phyloP scores from a whole-genome alignment of 108 stramenopile species.

The Halocafeteria seosinensis region DNA sequence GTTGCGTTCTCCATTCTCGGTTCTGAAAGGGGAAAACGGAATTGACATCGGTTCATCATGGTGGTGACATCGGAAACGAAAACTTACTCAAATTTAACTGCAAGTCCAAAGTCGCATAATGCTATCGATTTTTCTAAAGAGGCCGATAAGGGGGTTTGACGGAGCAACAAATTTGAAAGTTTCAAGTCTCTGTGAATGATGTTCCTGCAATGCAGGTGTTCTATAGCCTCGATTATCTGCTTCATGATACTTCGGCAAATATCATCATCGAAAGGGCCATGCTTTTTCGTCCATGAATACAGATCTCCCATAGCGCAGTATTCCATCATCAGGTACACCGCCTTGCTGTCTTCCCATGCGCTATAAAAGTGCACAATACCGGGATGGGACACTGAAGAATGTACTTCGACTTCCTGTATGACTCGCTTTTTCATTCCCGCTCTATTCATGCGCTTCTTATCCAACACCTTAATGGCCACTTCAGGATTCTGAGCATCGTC shows the following conservation, averaged over 20 bases:
- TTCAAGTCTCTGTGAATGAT: slow-evolving; percentile 80
- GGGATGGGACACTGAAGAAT: background rate
- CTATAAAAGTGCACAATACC: background rate
- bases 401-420: background rate
- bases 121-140: slow-evolving; percentile 20
- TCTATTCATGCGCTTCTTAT: background rate
- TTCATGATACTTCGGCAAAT: slow-evolving; percentile 54
- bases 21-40: slow-evolving; percentile 8
- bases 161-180: slow-evolving; percentile 73
- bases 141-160: slow-evolving; percentile 47
- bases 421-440: background rate
- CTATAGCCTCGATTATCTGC: slow-evolving; percentile 75
- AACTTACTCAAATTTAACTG: slow-evolving; percentile 28
- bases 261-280: background rate
- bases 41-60: background rate
- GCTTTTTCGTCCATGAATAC: background rate
- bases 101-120: slow-evolving; percentile 79
- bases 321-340: background rate
- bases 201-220: slow-evolving; percentile 67
- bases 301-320: background rate
- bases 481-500: too few relatives aligned
- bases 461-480: background rate
- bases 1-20: slow-evolving; percentile 59
- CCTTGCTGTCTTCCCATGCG: background rate
- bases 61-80: too few relatives aligned